phyloP scores from a whole-genome alignment of 805 yeast species.

The Sungouiozyma intestinalis region DNA sequence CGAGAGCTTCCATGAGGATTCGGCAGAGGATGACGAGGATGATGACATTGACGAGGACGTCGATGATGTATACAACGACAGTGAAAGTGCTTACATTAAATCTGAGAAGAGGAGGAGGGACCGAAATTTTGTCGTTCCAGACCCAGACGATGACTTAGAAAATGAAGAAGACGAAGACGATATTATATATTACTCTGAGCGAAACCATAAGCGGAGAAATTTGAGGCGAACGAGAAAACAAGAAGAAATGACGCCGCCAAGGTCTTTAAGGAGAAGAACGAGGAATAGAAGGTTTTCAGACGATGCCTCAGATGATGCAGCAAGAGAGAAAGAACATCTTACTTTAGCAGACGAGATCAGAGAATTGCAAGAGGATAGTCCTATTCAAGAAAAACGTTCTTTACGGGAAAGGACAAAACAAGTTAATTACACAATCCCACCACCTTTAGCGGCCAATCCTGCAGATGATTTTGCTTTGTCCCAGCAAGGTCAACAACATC shows the following conservation, averaged over 20 bases:
- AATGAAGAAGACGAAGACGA: slow-evolving; percentile 17
- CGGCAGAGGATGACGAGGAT: slow-evolving; percentile 25
- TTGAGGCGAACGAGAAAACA: slow-evolving; percentile 1
- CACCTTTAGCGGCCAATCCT: slow-evolving; percentile 46
- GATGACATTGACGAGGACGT: slow-evolving; percentile 34
- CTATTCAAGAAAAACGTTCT: slow-evolving; percentile 40
- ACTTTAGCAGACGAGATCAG: slow-evolving; percentile 54
- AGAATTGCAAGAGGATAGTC: slow-evolving; percentile 54
- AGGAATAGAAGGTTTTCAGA: neutral
- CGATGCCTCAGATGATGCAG: slow-evolving; percentile 19
- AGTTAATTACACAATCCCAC: slow-evolving; percentile 74
- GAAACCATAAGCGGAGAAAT: slow-evolving; percentile 8
- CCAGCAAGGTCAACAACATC: slow-evolving; percentile 5
- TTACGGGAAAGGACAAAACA: slow-evolving; percentile 61
- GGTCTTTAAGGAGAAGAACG: slow-evolving; percentile 1
- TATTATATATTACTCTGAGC: slow-evolving; percentile 5
- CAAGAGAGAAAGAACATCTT: slow-evolving; percentile 12
- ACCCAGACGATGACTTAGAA: slow-evolving; percentile 22
- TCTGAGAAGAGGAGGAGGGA: slow-evolving; percentile 13
- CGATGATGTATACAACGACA: slow-evolving; percentile 19
- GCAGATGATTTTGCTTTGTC: slow-evolving; percentile 25
- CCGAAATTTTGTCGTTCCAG: slow-evolving; percentile 22
- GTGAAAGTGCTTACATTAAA: slow-evolving; percentile 10
- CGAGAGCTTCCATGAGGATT: slow-evolving; percentile 29
- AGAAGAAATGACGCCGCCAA: slow-evolving; percentile 1